Conservation (phyloP, 1,284 basidiomycete genomes). For the Inonotus hispidus region DNA sequence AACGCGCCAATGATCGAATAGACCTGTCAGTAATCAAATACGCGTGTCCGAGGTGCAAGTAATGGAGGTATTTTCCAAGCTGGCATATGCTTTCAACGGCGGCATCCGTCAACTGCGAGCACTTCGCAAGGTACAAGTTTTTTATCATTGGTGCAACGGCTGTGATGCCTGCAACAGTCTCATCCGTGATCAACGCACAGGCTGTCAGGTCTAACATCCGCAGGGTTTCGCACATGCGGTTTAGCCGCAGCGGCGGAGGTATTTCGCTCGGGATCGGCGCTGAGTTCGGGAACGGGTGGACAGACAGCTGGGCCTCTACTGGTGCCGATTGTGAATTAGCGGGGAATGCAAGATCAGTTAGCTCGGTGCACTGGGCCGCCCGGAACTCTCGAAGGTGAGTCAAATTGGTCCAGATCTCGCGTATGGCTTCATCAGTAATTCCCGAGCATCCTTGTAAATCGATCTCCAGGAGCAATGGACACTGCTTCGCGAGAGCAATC, state of each 20-base stretch:
- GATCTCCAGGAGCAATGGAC: conserved; percentile 88
- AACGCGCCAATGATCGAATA: conserved; percentile 77
- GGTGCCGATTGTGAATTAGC: conserved; percentile 42
- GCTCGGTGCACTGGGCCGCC: conserved; percentile 71
- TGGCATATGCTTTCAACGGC: conserved; percentile 82
- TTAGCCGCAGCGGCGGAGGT: conserved; percentile 57
- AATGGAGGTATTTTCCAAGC: conserved; percentile 90
- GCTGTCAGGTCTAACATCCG: conserved; percentile 89
- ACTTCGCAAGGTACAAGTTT: conserved; percentile 92
- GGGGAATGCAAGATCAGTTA: conserved; percentile 89
- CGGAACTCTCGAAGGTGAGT: conserved; percentile 88
- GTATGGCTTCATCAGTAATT: conserved; percentile 75
- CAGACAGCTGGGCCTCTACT: conserved; percentile 24
- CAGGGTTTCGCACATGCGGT: conserved; percentile 70
- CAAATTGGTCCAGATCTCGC: conserved; percentile 81
- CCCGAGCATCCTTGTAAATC: conserved; percentile 84
- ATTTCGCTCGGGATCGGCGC: conserved; percentile 34
- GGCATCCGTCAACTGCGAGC: conserved; percentile 78
- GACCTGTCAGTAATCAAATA: conserved; percentile 86
- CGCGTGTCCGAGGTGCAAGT: conserved; percentile 93
- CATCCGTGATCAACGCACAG: conserved; percentile 80
- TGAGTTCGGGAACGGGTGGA: conserved; percentile 22
- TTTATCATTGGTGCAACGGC: conserved; percentile 86
- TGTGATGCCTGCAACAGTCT: conserved; percentile 87
- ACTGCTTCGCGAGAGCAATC: conserved; percentile 72